Evolutionary conservation across 108 stramenopile genomes (phyloP), one percentile per base, ranked within the genome.

Genomic region (Aurantiochytrium sp.): DNA sequence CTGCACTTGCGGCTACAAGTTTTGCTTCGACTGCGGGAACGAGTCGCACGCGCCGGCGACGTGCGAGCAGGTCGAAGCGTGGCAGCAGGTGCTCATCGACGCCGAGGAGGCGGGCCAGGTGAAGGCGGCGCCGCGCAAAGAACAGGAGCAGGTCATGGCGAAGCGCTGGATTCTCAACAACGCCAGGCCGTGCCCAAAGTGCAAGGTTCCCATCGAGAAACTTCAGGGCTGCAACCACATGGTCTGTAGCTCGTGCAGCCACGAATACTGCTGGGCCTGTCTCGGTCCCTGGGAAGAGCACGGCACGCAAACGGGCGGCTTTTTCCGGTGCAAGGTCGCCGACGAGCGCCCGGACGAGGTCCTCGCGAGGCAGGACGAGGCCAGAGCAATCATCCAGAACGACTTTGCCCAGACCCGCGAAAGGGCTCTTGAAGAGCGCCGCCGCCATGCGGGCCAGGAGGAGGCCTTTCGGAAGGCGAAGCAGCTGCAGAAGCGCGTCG

Each of bases 231-330:
- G 98, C 93, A 98, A 98, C 90, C 98, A 99, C 94, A 99, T 99
- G 96, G 96, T 95, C 4, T 94, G 93, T 68, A 22, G 19, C 12
- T 31, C 37, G 32, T 94, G 93, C 88, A 91, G 92, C 73, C 87
- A 93, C 87, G 98, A 99, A 89, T 99, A 98, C 89, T 99, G 99
- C 92, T 99, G 99, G 99, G 97, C 98, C 87, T 99, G 99, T 88
- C 93, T 96, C 93, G 97, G 96, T 3, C 90, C 95, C 69, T 99
- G 99, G 99, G 50, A 68, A 4, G 95, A 96, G 27, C 99, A 99
- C 90, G 98, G 98, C 3, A 93, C 97, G 53, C 95, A 93, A 69
- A 98, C 97, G 6, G 99, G 99, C 21, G 99, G 99, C 21, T 99
- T 97, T 92, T 99, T 98, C 93, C 96, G 96, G 90, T 99, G 99